Conservation (phyloP, 2,329 filamentous ascomycete species). For the Blastomyces percursus region DNA sequence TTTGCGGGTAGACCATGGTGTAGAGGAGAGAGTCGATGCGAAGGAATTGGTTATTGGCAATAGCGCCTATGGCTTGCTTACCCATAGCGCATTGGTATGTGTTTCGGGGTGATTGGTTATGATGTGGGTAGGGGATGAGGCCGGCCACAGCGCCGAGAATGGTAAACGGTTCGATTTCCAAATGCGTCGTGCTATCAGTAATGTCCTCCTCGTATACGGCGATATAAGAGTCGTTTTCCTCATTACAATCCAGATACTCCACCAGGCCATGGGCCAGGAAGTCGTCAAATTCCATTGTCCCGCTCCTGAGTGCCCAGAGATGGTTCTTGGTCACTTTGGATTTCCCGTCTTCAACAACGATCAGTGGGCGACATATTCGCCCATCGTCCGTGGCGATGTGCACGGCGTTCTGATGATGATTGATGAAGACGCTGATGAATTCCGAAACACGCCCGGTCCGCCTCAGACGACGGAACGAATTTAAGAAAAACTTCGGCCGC, state of each 20-base stretch:
- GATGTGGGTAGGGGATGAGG: slow-evolving; percentile 93
- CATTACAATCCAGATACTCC: slow-evolving; percentile 95
- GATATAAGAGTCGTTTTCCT: slow-evolving; percentile 93
- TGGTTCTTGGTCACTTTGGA: slow-evolving; percentile 71
- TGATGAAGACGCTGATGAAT: slow-evolving; percentile 94
- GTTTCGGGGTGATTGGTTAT: slow-evolving; percentile 97
- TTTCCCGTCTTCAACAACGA: slow-evolving; percentile 81
- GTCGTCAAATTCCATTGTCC: slow-evolving; percentile 83
- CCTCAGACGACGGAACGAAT: slow-evolving; percentile 73
- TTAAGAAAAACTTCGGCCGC: slow-evolving; percentile 75
- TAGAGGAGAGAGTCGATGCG: slow-evolving; percentile 94
- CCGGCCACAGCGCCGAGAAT: slow-evolving; percentile 91
- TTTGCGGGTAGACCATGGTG: slow-evolving; percentile 93
- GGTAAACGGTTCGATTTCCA: slow-evolving; percentile 97
- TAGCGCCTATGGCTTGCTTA: slow-evolving; percentile 98
- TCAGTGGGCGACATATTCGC: slow-evolving; percentile 87
- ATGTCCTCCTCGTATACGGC: slow-evolving; percentile 82
- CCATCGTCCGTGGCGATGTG: slow-evolving; percentile 97
- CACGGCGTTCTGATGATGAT: slow-evolving; percentile 80
- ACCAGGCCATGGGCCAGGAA: slow-evolving; percentile 83
- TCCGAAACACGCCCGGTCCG: slow-evolving; percentile 87
- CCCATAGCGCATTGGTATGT: slow-evolving; percentile 99
- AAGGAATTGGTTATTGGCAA: slow-evolving; percentile 96
- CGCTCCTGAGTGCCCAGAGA: slow-evolving; percentile 68
- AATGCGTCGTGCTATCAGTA: slow-evolving; percentile 71